A percentile compares a stretch with the other conserved stretches of the same genome.
These are phyloP conservation scores for Sequoia sempervirens DNA, from an alignment of 75 land plant genomes.

Conservation along the genomic window DNA sequence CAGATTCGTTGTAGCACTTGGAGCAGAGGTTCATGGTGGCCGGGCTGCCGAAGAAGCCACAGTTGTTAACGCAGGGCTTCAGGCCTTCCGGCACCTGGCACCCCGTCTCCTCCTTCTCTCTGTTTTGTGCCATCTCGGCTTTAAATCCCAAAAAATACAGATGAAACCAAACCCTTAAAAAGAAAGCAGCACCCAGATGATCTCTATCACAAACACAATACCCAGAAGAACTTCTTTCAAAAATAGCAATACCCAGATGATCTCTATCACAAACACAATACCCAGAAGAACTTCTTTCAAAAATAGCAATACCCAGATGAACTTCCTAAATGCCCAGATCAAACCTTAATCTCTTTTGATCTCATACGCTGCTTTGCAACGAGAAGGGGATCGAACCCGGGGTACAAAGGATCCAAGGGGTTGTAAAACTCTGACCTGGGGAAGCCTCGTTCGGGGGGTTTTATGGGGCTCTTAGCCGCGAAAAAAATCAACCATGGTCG, in stretches of 20 bases:
- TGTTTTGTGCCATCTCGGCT: conserved; percentile 16
- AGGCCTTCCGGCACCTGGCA: conserved; percentile 43
- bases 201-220: background rate
- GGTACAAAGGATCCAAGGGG: background rate
- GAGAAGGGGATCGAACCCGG: no score
- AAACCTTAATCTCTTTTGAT: background rate
- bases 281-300: background rate
- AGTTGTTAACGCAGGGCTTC: conserved; percentile 46
- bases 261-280: no score
- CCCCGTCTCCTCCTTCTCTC: conserved; percentile 34
- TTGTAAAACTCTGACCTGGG: background rate
- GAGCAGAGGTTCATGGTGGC: conserved; percentile 59
- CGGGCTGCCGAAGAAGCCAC: conserved; percentile 64
- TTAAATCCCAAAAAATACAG: no score
- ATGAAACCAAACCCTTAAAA: background rate
- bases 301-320: background rate
- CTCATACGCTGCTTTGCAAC: no score
- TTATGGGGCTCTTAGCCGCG: conserved; percentile 1
- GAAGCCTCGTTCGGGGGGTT: background rate
- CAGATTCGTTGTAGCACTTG: conserved; percentile 45
- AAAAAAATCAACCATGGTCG: background rate
- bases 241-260: background rate
- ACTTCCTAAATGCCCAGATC: background rate
- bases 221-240: background rate
- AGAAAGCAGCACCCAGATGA: background rate